Conservation (phyloP, 2,329 filamentous ascomycete species). For the Penicillium hordei region DNA sequence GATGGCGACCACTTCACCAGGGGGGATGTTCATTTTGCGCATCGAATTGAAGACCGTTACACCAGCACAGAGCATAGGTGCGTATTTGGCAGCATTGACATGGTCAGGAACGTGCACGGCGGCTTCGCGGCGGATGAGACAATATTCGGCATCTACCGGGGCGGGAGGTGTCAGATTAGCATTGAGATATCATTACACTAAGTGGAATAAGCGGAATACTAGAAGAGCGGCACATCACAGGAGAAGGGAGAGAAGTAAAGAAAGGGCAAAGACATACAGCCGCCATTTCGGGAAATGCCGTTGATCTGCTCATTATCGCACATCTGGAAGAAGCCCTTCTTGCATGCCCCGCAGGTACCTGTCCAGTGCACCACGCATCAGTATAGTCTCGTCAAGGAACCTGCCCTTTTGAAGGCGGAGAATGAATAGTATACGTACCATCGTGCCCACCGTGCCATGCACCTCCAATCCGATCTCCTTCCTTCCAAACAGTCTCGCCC, state of each 20-base stretch:
- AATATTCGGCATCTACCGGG: slow-evolving; percentile 38
- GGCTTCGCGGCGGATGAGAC: slow-evolving; percentile 39
- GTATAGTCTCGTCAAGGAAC: neutral
- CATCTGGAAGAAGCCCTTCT: neutral
- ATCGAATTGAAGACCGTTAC: slow-evolving; percentile 54
- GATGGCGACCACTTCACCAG: slow-evolving; percentile 51
- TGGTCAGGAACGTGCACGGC: slow-evolving; percentile 49
- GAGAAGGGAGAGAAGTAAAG: neutral
- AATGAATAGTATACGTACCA: neutral
- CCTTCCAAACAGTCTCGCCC: neutral
- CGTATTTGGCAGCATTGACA: slow-evolving; percentile 48
- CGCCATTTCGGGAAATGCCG: neutral
- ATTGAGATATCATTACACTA: neutral
- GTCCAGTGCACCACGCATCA: too few species aligned
- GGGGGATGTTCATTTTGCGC: slow-evolving; percentile 48
- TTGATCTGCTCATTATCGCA: neutral
- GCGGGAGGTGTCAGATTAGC: neutral
- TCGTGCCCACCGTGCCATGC: neutral
- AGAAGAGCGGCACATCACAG: neutral
- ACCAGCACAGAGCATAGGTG: slow-evolving; percentile 51
- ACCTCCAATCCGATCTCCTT: neutral
- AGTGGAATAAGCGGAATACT: too few species aligned
- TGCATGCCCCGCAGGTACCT: neutral
- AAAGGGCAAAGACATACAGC: neutral
- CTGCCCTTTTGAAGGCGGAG: neutral